These are phyloP conservation scores for Talaromyces atroroseus DNA, from an alignment of 2,329 filamentous ascomycete genomes.

Conservation along the genomic window DNA sequence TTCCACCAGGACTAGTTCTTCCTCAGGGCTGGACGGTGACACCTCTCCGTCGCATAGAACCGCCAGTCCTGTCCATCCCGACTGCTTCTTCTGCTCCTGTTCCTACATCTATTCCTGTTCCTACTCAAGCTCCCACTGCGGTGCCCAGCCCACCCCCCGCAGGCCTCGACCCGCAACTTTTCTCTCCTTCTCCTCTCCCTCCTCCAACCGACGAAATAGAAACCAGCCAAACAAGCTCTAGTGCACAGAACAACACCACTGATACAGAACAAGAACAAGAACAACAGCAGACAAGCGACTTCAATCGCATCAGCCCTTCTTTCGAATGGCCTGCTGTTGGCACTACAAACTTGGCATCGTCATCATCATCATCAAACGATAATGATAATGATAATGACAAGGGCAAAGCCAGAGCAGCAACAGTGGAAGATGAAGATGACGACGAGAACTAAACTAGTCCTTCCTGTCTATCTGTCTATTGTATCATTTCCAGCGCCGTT, in stretches of 20 bases:
- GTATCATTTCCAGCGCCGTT: background rate
- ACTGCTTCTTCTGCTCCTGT: background rate
- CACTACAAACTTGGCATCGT: slow-evolving; percentile 17
- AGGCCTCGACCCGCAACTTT: slow-evolving; percentile 3
- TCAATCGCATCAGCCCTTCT: background rate
- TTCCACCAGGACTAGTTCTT: slow-evolving; percentile 48
- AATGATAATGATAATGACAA: slow-evolving; percentile 36
- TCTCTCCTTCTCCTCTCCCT: background rate
- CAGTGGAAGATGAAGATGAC: slow-evolving; percentile 33
- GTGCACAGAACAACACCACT: background rate
- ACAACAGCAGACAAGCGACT: background rate
- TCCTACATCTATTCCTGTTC: background rate
- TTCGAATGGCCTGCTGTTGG: slow-evolving; percentile 2
- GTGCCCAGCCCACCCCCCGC: background rate
- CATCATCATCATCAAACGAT: slow-evolving; percentile 16
- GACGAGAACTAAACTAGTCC: background rate
- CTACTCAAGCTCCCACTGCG: background rate
- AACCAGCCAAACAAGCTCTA: background rate
- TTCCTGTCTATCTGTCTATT: background rate
- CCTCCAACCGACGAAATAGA: background rate
- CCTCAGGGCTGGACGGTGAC: slow-evolving; percentile 50
- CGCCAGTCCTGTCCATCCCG: background rate
- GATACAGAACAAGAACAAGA: background rate
- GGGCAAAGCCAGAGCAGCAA: slow-evolving; percentile 29
- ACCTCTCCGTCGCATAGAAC: slow-evolving; percentile 36